Evolutionary conservation across 2,329 filamentous ascomycete genomes (phyloP).

Genomic region (Scopulariopsis brevicaulis): DNA sequence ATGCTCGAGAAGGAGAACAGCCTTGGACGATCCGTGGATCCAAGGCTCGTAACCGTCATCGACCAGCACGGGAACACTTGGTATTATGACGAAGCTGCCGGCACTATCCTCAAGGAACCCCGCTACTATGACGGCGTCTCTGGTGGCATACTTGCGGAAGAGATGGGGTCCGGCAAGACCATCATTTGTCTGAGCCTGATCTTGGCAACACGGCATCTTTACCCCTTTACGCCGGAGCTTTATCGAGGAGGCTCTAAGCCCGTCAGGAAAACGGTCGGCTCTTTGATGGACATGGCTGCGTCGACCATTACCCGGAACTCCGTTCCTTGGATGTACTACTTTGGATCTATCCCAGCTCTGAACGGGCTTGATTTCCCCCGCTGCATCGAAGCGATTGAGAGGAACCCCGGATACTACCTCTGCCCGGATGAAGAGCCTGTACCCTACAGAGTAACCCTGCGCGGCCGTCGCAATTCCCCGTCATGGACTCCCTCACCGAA

Average conservation of each 20-base stretch:
- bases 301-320: conserved; percentile 53
- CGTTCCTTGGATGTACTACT: conserved; percentile 58
- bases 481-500: not conserved
- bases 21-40: conserved; percentile 56
- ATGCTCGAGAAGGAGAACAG: conserved; percentile 76
- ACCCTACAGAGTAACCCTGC: conserved; percentile 11
- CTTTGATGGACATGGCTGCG: conserved; percentile 66
- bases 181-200: conserved; percentile 73
- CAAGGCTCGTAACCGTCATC: conserved; percentile 48
- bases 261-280: conserved; percentile 37
- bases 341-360: conserved; percentile 36
- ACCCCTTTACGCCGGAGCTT: conserved; percentile 52
- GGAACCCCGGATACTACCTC: conserved; percentile 49
- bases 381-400: conserved; percentile 44
- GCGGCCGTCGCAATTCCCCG: not conserved
- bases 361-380: conserved; percentile 35
- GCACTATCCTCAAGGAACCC: conserved; percentile 51
- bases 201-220: conserved; percentile 60
- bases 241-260: conserved; percentile 31
- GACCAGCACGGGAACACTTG: conserved; percentile 53
- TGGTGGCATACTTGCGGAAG: conserved; percentile 71
- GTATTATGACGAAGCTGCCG: conserved; percentile 59
- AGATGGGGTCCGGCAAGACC: conserved; percentile 80
- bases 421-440: conserved; percentile 28
- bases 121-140: conserved; percentile 60